These are phyloP conservation scores for Prunella vulgaris DNA, from an alignment of 257 asterid genomes.

Conservation along the genomic window DNA sequence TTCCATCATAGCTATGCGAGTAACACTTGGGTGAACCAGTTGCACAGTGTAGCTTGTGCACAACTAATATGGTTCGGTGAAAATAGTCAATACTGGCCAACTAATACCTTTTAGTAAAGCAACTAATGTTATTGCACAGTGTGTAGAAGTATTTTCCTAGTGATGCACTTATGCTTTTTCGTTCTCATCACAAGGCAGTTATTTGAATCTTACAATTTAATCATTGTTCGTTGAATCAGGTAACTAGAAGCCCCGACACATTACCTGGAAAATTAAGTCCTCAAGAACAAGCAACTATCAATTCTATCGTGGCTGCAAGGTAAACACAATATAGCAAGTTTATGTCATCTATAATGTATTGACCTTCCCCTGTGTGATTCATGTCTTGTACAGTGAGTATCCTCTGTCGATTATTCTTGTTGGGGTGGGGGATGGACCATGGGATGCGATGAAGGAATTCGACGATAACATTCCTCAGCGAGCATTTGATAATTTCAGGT, in stretches of 20 bases:
- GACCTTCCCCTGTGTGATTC: conserved; percentile 12
- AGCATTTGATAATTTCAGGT: conserved; percentile 90
- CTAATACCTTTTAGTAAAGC: too few species aligned
- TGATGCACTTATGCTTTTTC: not conserved
- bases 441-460: conserved; percentile 83
- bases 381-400: conserved; percentile 48
- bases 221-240: conserved; percentile 39
- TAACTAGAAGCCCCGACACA: conserved; percentile 50
- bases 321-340: conserved; percentile 17
- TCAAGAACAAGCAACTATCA: conserved; percentile 73
- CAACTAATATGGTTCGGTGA: too few species aligned
- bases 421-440: conserved; percentile 96
- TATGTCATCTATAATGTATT: conserved; percentile 11
- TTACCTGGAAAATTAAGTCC: conserved; percentile 65
- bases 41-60: too few species aligned
- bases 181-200: not conserved
- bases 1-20: too few species aligned
- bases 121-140: too few species aligned
- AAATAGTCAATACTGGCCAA: too few species aligned
- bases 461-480: conserved; percentile 86
- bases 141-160: not conserved
- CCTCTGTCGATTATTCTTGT: conserved; percentile 87
- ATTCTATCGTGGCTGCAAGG: conserved; percentile 84
- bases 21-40: too few species aligned
- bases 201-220: not conserved